phyloP scores from a whole-genome alignment of 257 asterid species.

The Datura wrightii region DNA sequence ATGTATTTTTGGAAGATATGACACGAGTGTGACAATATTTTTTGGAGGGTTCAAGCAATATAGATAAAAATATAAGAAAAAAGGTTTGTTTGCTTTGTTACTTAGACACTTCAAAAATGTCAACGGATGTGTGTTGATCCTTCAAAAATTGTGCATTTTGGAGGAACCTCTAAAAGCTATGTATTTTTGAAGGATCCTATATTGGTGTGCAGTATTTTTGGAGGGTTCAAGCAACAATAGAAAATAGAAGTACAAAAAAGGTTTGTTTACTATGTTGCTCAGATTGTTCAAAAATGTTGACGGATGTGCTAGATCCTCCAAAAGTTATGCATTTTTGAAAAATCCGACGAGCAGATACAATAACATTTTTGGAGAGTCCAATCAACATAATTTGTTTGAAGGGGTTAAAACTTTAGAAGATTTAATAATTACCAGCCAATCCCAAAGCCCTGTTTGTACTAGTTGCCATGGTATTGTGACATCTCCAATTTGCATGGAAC shows the following conservation, averaged over 20 bases:
- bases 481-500: slow-evolving; percentile 64
- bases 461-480: slow-evolving; percentile 56
- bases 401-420: background rate
- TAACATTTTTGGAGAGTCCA: background rate
- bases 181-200: background rate
- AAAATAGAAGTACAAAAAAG: background rate
- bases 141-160: background rate
- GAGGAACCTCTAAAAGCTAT: background rate
- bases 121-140: background rate
- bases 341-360: fast-evolving
- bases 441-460: slow-evolving; percentile 68
- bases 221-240: background rate
- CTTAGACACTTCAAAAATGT: background rate
- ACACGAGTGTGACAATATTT: background rate
- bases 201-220: fast-evolving
- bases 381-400: background rate
- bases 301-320: background rate
- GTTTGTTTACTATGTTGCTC: background rate
- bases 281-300: background rate
- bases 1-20: no score
- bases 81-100: background rate
- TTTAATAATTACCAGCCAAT: slow-evolving; percentile 61
- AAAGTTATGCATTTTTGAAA: background rate
- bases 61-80: background rate
- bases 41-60: background rate